Evolutionary conservation across 768 basidiomycete genomes (phyloP), one percentile per base, ranked within the genome.

Genomic region (Boletus tomentosulus): DNA sequence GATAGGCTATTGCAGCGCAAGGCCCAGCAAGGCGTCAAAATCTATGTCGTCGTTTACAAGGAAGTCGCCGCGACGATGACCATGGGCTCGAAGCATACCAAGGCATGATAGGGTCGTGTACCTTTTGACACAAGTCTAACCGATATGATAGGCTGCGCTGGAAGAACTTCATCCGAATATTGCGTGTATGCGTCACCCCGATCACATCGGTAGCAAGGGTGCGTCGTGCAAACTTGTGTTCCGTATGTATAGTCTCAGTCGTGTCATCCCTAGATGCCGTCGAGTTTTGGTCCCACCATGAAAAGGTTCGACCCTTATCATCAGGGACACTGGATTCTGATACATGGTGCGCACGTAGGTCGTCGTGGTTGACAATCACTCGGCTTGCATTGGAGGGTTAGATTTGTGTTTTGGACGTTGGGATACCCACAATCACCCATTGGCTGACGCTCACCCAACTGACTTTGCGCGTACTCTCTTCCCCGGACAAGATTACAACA

Each of bases 331-430:
- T 27, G 33, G n/a, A 7, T 13, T 13, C 48, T 51, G 28, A 58
- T 22, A 22, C 35, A n/a, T 22, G 52, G 22, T 34, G 46, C 30
- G 15, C 31, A 41, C 31, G 25, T 48, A 74, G 74, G 82, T 92
- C 43, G 89, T 94, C 22, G 81, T 92, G 25, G 85, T 96, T 7
- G 94, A 97, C 66, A 91, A 93, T 63, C 84, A 88, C 62, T 78
- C 75, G 48, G 92, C 90, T 3, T 89, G 87, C 60, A 85, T 97
- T 50, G 97, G 97, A 24, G 97, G 97, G 11, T 82, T 99, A 27
- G 97, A 99, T 68, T 77, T 97, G 16, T 98, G 93, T 74, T 97
- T 94, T 61, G 97, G 97, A 11, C 87, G 97, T 19, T 99, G 96
- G 95, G 97, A 98, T 71, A 92, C 89, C 0, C 84, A 91, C 64